Evolutionary conservation across 73 alveolate genomes (phyloP), one percentile per base, ranked within the genome.

Genomic region (Breviolum minutum): DNA sequence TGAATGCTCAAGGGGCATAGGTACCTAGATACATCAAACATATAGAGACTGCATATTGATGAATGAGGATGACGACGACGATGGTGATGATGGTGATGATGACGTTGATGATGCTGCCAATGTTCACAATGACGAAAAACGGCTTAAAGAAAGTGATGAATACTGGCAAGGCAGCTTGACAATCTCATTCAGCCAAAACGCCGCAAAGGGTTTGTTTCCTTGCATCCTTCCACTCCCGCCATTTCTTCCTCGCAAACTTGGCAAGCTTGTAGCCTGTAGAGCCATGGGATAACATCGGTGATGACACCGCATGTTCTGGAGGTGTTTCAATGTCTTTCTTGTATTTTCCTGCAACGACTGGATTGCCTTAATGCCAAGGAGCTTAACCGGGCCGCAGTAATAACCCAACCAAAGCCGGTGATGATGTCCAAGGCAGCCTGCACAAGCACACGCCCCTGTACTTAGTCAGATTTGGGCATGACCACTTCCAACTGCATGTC

Each of bases 351-450:
- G 86, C 32, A 14, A 54, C 48, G 7, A 16, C 86, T n/a, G 32
- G 86, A 54, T 5, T 63, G 68, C 30, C 17, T 82, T n/a, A 63
- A 32, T 11, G 20, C 68, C 85, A 27, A 48, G 87, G 26, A 61
- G 90, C 90, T 92, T 14, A 92, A 8, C 48, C 97, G 97, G 7
- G 97, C 97, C n/a, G 97, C 97, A 12, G 97, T 92, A 64, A 92
- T 92, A 83, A 92, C 62, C 97, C 97, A 92, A 24, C 97, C 90
- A 70, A 92, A 92, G 89, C 97, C 97, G 29, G 94, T 85, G 79
- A 85, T 85, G 94, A 85, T 85, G 94, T 62, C 94, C 79, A 85
- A 62, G 10, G 94, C 94, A 1, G 94, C 91, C 91, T 82, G 77
- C 17, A 68, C 77, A 40, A 40, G 54, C 54, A 40, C 54, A 3